phyloP scores from a whole-genome alignment of 345 rosid species.

The Gossypium stocksii region DNA sequence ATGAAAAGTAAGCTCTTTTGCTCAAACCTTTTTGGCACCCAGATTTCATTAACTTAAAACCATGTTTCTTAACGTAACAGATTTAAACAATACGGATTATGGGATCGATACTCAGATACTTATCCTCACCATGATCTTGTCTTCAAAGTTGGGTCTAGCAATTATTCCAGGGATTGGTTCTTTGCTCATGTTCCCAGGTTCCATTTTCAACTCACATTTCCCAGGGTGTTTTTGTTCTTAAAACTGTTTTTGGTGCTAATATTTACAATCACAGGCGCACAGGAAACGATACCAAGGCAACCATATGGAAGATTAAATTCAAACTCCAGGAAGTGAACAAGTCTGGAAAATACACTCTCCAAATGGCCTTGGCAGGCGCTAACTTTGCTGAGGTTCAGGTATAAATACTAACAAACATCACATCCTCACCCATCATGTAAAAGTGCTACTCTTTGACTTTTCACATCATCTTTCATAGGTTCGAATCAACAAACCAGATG shows the following conservation, averaged over 20 bases:
- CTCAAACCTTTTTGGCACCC: background rate
- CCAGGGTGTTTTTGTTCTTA: background rate
- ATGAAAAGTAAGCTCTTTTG: conserved; percentile 33
- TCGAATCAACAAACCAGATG: conserved; percentile 38
- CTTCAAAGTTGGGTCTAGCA: conserved; percentile 38
- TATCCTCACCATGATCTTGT: conserved; percentile 50
- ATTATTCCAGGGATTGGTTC: conserved; percentile 64
- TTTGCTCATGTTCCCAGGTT: conserved; percentile 76
- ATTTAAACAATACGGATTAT: conserved; percentile 75
- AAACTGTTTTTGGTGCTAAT: background rate
- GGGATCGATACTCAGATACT: conserved; percentile 56
- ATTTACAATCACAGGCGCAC: conserved; percentile 26
- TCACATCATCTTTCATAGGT: conserved; percentile 30
- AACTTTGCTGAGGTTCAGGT: conserved; percentile 44
- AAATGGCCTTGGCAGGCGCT: conserved; percentile 71
- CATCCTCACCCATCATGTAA: background rate
- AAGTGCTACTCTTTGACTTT: background rate
- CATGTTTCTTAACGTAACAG: conserved; percentile 25
- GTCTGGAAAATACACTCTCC: conserved; percentile 49
- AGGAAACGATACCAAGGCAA: conserved; percentile 33
- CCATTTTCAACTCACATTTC: background rate
- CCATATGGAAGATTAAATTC: conserved; percentile 71
- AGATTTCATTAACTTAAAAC: background rate
- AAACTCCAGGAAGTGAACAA: conserved; percentile 25
- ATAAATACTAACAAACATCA: background rate